These are phyloP conservation scores for Aureobasidium uvarum DNA, from an alignment of 2,329 filamentous ascomycete species.

Conservation along the genomic window DNA sequence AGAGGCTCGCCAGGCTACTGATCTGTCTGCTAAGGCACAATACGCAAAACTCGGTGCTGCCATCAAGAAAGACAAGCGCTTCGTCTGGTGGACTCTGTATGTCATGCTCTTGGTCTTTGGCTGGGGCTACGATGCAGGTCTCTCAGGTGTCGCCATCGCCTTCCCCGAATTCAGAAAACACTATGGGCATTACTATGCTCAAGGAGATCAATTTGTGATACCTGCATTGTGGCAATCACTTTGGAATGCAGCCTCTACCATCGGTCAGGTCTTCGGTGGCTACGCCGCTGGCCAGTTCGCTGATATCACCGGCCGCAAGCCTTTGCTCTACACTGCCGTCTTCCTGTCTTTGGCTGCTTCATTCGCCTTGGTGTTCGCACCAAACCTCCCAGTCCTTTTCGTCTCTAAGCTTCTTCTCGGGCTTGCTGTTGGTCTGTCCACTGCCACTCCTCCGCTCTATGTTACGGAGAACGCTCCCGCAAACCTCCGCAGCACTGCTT, in stretches of 20 bases:
- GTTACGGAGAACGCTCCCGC: constrained; percentile 33
- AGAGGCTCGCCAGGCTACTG: neutral
- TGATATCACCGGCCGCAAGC: neutral
- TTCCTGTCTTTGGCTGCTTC: neutral
- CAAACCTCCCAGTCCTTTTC: neutral
- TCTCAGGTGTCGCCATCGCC: constrained; percentile 33
- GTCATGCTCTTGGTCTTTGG: constrained; percentile 38
- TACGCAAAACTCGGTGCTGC: constrained; percentile 33
- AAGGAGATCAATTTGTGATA: neutral
- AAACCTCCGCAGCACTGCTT: constrained; percentile 32
- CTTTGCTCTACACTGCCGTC: neutral
- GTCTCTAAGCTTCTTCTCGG: neutral
- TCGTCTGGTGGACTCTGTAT: constrained; percentile 32
- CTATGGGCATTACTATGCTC: neutral
- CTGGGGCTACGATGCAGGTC: constrained; percentile 41
- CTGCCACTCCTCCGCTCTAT: neutral
- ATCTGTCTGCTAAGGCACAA: constrained; percentile 30
- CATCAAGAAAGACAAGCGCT: constrained; percentile 34
- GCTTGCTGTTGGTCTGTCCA: neutral
- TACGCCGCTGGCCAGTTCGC: neutral
- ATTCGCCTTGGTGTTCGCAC: neutral
- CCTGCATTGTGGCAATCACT: neutral
- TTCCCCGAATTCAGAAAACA: constrained; percentile 30
- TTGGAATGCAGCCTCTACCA: neutral
- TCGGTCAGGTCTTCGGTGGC: neutral